phyloP scores from a whole-genome alignment of 768 basidiomycete species.

The Atractiella rhizophila region DNA sequence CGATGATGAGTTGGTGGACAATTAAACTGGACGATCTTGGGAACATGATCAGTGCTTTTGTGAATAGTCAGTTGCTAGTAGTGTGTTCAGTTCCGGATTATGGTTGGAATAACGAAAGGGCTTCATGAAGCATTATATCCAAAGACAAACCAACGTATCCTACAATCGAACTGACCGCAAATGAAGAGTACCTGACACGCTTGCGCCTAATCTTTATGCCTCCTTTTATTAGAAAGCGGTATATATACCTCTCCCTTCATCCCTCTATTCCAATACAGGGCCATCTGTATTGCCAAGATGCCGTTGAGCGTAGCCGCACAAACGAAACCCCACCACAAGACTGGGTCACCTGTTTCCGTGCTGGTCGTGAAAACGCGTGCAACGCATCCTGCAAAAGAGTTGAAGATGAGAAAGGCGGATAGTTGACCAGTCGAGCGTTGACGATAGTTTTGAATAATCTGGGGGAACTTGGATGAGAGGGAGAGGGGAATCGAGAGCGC shows the following conservation, averaged over 20 bases:
- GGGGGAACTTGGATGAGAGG: conserved; percentile 77
- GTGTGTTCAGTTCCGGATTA: no score
- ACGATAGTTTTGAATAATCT: conserved; percentile 58
- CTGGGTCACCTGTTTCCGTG: conserved; percentile 57
- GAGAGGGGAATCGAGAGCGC: conserved; percentile 69
- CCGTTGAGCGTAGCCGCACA: conserved; percentile 59
- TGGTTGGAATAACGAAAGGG: no score
- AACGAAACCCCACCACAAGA: conserved; percentile 60
- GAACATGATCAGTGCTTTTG: no score
- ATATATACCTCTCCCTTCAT: not conserved
- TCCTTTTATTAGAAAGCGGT: no score
- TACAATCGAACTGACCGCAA: no score
- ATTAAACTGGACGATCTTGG: no score
- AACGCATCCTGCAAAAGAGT: conserved; percentile 65
- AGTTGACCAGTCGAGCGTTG: conserved; percentile 70
- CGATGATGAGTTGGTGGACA: no score
- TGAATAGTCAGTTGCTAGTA: no score
- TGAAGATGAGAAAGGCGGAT: conserved; percentile 68
- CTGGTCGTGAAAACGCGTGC: conserved; percentile 82
- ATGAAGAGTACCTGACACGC: no score
- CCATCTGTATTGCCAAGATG: conserved; percentile 27
- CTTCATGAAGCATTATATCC: no score
- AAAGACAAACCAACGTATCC: no score
- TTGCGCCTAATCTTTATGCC: no score
- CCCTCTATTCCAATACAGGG: conserved; percentile 6